phyloP scores from a whole-genome alignment of 2,329 filamentous ascomycete genomes.

The Fusarium ramigenum region DNA sequence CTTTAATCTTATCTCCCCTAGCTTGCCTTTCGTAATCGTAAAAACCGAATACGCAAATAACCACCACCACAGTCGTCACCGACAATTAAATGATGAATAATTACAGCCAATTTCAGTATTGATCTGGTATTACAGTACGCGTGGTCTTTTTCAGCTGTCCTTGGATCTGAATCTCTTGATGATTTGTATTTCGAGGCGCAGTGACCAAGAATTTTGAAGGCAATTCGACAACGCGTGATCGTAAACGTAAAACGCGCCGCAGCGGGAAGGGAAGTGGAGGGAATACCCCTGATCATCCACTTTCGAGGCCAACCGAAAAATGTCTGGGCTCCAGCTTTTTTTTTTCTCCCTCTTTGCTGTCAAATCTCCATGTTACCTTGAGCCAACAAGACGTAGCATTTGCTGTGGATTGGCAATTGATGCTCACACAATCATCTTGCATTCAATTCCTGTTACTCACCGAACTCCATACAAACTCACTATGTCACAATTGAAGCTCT shows the following conservation, averaged over 20 bases:
- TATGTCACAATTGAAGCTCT: not conserved
- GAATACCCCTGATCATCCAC: constrained; percentile 29
- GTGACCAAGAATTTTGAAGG: not conserved
- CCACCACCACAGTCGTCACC: not conserved
- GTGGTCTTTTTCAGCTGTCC: constrained; percentile 1
- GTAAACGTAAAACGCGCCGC: constrained; percentile 21
- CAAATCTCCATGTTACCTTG: constrained; percentile 20
- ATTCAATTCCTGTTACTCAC: not conserved
- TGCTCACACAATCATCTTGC: not conserved
- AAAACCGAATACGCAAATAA: constrained; percentile 31
- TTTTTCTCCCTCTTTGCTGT: not conserved
- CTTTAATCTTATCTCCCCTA: not conserved
- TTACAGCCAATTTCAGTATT: constrained; percentile 10
- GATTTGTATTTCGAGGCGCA: constrained; percentile 3
- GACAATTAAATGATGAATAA: not conserved
- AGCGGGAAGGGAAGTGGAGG: constrained; percentile 24
- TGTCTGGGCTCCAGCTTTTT: not conserved
- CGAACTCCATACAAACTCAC: not conserved
- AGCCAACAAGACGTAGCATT: not conserved
- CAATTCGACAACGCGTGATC: not conserved
- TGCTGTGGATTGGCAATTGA: not conserved
- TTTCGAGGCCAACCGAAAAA: constrained; percentile 25
- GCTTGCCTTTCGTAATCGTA: constrained; percentile 27
- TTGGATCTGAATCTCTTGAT: constrained; percentile 1
- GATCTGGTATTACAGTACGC: not conserved